Conservation (phyloP, 169 alveolate species). For the Haemoproteus tartakovskyi region DNA sequence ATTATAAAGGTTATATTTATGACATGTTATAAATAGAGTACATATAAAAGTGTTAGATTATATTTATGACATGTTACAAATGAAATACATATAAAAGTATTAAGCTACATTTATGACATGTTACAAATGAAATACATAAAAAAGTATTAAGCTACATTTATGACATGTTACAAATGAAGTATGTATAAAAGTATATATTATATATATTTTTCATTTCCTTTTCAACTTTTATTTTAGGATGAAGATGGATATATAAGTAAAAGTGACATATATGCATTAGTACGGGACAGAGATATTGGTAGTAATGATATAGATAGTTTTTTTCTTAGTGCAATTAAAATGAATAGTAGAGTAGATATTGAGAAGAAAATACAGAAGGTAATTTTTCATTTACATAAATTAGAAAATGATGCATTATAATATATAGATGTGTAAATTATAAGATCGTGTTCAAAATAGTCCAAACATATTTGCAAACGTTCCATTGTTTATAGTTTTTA, state of each 20-base stretch:
- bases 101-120: too few relatives aligned
- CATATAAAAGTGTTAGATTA: too few relatives aligned
- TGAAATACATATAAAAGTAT: too few relatives aligned
- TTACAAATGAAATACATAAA: too few relatives aligned
- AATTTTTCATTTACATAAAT: background rate
- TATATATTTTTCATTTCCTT: background rate
- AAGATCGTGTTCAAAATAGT: background rate
- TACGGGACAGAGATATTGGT: conserved; percentile 28
- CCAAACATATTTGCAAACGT: too few relatives aligned
- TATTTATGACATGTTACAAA: too few relatives aligned
- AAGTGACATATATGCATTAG: conserved; percentile 41
- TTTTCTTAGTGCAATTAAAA: conserved; percentile 17
- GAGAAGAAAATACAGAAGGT: conserved; percentile 29
- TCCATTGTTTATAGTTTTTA: too few relatives aligned
- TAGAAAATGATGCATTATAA: background rate
- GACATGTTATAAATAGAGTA: too few relatives aligned
- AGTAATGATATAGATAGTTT: conserved; percentile 58
- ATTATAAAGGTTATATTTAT: too few relatives aligned
- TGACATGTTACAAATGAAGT: background rate
- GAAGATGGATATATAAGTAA: conserved; percentile 63
- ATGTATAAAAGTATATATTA: background rate
- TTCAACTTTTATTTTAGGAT: conserved; percentile 11
- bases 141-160: too few relatives aligned
- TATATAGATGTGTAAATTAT: background rate
- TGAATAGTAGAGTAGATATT: conserved; percentile 14